phyloP scores from a whole-genome alignment of 768 basidiomycete species.

The Sistotremastrum suecicum region DNA sequence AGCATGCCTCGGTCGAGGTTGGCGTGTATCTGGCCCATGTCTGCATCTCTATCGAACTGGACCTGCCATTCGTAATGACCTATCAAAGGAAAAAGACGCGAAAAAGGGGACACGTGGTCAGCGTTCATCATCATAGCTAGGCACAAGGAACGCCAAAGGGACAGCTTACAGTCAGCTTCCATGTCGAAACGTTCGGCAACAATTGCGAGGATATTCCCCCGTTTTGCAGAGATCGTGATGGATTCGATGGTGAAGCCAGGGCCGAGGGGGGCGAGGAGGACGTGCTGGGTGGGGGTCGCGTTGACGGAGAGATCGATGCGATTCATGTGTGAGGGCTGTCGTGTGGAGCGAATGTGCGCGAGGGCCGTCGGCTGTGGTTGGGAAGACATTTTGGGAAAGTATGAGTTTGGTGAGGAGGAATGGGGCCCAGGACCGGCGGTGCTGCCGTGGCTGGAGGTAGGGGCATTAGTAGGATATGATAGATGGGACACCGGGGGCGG shows the following conservation, averaged over 20 bases:
- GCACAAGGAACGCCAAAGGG: not conserved
- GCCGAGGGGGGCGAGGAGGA: constrained; percentile 11
- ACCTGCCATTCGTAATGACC: constrained; percentile 16
- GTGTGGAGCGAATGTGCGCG: constrained; percentile 2
- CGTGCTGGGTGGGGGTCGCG: constrained; percentile 7
- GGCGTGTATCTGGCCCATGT: constrained; percentile 11
- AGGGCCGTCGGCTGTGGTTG: constrained; percentile 3
- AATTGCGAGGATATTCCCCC: constrained; percentile 11
- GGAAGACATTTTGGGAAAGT: not conserved
- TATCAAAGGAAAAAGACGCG: constrained; percentile 1
- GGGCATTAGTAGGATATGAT: too few relatives aligned
- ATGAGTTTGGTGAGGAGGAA: too few relatives aligned
- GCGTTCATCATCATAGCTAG: not conserved
- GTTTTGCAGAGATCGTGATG: constrained; percentile 14
- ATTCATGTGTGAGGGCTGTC: constrained; percentile 1
- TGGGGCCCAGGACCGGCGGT: too few relatives aligned
- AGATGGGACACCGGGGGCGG: too few relatives aligned
- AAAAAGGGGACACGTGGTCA: not conserved
- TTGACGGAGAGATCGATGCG: constrained; percentile 6
- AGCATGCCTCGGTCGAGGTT: constrained; percentile 11
- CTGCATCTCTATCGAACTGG: constrained; percentile 12
- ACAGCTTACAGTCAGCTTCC: constrained; percentile 13
- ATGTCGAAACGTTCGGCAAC: constrained; percentile 14
- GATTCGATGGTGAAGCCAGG: constrained; percentile 12
- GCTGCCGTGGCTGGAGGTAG: too few relatives aligned